Percentiles rank a stretch among this genome's conserved stretches.
phyloP scores from a whole-genome alignment of 192 early-diverging fungal species.

The Coemansia sp. region DNA sequence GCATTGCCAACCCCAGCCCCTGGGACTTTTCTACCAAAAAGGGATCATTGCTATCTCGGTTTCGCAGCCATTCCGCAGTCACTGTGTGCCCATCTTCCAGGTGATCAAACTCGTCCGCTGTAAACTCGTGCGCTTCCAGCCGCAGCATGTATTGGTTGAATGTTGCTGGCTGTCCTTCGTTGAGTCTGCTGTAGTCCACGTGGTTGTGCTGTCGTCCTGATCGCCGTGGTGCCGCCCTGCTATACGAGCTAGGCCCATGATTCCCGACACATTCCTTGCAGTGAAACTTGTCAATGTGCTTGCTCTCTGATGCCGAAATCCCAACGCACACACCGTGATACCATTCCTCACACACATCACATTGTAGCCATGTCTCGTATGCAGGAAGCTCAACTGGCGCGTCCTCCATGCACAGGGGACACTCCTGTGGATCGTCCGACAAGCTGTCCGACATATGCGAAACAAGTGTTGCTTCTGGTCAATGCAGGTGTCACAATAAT shows the following conservation, averaged over 20 bases:
- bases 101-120: slow-evolving; percentile 64
- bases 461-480: not conserved
- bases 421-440: slow-evolving; percentile 50
- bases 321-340: slow-evolving; percentile 67
- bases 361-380: slow-evolving; percentile 66
- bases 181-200: slow-evolving; percentile 83
- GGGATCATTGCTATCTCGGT: slow-evolving; percentile 67
- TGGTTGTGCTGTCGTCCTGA: slow-evolving; percentile 58
- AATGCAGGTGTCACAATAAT: not conserved
- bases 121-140: slow-evolving; percentile 66
- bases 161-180: slow-evolving; percentile 74
- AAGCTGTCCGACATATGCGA: slow-evolving; percentile 30
- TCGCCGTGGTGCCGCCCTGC: slow-evolving; percentile 54
- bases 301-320: slow-evolving; percentile 57
- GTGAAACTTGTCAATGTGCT: slow-evolving; percentile 65
- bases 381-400: slow-evolving; percentile 47
- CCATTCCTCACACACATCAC: slow-evolving; percentile 66
- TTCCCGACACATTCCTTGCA: slow-evolving; percentile 57
- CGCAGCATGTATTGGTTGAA: slow-evolving; percentile 79
- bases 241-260: slow-evolving; percentile 63
- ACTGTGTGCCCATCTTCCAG: slow-evolving; percentile 61
- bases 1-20: slow-evolving; percentile 84
- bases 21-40: slow-evolving; percentile 67
- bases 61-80: slow-evolving; percentile 65
- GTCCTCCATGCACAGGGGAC: slow-evolving; percentile 39